Percentiles rank a stretch among this genome's conserved stretches.
phyloP scores from a whole-genome alignment of 495 filamentous ascomycete genomes.

The Penicillium verhagenii region DNA sequence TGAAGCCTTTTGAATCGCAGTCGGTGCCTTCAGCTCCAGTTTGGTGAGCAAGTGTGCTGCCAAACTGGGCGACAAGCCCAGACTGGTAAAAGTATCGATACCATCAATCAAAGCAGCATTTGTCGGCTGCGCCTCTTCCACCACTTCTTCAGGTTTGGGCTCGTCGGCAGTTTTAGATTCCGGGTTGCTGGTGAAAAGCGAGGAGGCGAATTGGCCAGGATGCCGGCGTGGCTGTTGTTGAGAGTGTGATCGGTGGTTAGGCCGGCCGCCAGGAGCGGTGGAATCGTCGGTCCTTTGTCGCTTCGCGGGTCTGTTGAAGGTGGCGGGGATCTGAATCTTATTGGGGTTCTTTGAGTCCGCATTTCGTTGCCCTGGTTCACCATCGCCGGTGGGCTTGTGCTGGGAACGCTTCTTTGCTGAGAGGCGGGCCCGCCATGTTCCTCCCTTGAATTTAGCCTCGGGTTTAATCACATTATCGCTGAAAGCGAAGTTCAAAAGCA shows the following conservation, averaged over 20 bases:
- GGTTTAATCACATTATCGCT: constrained; percentile 59
- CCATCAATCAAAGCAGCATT: constrained; percentile 91
- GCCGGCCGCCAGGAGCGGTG: constrained; percentile 6
- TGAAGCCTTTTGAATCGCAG: constrained; percentile 88
- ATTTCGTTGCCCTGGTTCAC: constrained; percentile 17
- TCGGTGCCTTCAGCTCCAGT: constrained; percentile 84
- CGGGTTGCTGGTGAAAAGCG: constrained; percentile 88
- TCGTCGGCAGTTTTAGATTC: constrained; percentile 55
- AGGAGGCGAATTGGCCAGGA: constrained; percentile 69
- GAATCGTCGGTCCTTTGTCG: constrained; percentile 36
- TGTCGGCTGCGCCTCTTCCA: constrained; percentile 68
- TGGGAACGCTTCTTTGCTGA: constrained; percentile 72
- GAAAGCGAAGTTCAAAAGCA: constrained; percentile 89
- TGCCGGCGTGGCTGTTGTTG: constrained; percentile 30
- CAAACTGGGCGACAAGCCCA: constrained; percentile 75
- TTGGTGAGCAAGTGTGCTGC: constrained; percentile 83
- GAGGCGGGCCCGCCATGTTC: constrained; percentile 84
- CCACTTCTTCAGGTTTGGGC: constrained; percentile 40
- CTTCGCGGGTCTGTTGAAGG: constrained; percentile 40
- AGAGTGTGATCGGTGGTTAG: constrained; percentile 14
- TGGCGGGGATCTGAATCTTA: constrained; percentile 31
- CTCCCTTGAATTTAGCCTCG: constrained; percentile 75
- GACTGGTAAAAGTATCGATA: constrained; percentile 74
- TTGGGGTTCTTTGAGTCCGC: constrained; percentile 38
- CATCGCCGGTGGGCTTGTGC: constrained; percentile 41